These are phyloP conservation scores for Hyphopichia khmerensis DNA, from an alignment of 1,139 yeast genomes.

Conservation along the genomic window DNA sequence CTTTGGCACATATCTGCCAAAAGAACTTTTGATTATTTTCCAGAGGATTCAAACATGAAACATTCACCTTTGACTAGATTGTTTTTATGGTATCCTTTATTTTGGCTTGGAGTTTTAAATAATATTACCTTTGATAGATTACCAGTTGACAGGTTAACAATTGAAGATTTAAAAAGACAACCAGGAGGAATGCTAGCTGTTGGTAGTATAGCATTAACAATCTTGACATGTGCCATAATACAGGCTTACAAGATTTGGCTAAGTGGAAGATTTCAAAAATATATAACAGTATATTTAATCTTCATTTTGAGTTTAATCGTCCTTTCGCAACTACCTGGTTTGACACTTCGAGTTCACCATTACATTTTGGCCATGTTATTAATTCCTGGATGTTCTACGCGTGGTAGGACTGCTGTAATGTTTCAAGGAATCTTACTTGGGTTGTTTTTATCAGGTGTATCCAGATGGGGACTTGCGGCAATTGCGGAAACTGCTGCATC, in stretches of 20 bases:
- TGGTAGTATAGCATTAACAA: constrained; percentile 41
- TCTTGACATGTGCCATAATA: constrained; percentile 55
- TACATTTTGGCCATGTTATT: constrained; percentile 78
- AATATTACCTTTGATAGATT: constrained; percentile 85
- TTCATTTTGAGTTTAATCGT: constrained; percentile 47
- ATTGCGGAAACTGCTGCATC: constrained; percentile 75
- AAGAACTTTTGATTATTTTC: constrained; percentile 26
- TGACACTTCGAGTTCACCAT: constrained; percentile 83
- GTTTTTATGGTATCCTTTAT: constrained; percentile 72
- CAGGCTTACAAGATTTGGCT: constrained; percentile 84
- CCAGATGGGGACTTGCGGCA: constrained; percentile 93
- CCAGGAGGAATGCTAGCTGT: constrained; percentile 79
- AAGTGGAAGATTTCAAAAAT: constrained; percentile 67
- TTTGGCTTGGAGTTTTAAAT: constrained; percentile 84
- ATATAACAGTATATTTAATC: constrained; percentile 49
- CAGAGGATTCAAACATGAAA: constrained; percentile 26
- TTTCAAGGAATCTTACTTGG: constrained; percentile 88
- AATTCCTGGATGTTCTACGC: constrained; percentile 84
- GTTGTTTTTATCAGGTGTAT: constrained; percentile 76
- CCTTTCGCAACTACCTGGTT: constrained; percentile 59
- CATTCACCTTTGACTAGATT: constrained; percentile 51
- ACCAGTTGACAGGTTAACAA: constrained; percentile 81
- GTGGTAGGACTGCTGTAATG: constrained; percentile 64
- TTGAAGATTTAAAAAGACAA: constrained; percentile 66
- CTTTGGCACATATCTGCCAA: constrained; percentile 63